A percentile compares a stretch with the other conserved stretches of the same genome.
phyloP scores from a whole-genome alignment of 768 basidiomycete species.

The Podaxis sp. region DNA sequence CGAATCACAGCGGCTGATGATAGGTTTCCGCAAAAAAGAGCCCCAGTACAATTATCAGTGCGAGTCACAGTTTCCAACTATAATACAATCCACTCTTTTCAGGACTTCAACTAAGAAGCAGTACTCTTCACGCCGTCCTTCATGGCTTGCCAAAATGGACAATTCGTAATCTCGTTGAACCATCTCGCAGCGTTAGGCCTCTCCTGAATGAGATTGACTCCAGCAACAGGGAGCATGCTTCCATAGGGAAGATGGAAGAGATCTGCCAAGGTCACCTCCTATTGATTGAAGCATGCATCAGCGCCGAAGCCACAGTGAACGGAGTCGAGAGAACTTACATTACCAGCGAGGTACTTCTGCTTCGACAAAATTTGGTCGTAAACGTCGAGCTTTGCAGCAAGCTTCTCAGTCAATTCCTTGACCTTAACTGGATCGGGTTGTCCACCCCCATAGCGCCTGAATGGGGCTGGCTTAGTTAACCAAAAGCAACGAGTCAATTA shows the following conservation, averaged over 20 bases:
- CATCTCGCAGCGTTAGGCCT: slow-evolving; percentile 44
- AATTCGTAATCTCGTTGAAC: slow-evolving; percentile 33
- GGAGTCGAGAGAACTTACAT: slow-evolving; percentile 29
- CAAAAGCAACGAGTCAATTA: background rate
- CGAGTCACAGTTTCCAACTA: background rate
- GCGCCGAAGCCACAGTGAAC: background rate
- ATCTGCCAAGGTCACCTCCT: slow-evolving; percentile 53
- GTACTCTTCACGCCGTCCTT: slow-evolving; percentile 33
- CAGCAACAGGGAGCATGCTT: slow-evolving; percentile 18
- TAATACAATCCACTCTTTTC: background rate
- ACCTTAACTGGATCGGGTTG: slow-evolving; percentile 30
- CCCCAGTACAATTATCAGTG: too few species aligned
- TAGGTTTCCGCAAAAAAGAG: too few species aligned
- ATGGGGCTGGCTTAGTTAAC: background rate
- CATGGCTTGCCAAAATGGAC: slow-evolving; percentile 48
- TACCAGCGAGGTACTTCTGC: slow-evolving; percentile 54
- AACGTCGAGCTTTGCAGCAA: slow-evolving; percentile 43
- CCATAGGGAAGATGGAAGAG: slow-evolving; percentile 53
- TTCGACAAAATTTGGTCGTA: slow-evolving; percentile 59
- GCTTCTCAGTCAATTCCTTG: slow-evolving; percentile 21
- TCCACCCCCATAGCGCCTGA: slow-evolving; percentile 16
- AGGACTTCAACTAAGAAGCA: background rate
- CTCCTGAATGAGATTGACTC: slow-evolving; percentile 28
- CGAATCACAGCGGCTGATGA: too few species aligned
- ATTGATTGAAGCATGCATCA: background rate